Percentiles rank a stretch among this genome's conserved stretches.
Evolutionary conservation across 257 asterid species (phyloP).

Genomic region (Coffea canephora): DNA sequence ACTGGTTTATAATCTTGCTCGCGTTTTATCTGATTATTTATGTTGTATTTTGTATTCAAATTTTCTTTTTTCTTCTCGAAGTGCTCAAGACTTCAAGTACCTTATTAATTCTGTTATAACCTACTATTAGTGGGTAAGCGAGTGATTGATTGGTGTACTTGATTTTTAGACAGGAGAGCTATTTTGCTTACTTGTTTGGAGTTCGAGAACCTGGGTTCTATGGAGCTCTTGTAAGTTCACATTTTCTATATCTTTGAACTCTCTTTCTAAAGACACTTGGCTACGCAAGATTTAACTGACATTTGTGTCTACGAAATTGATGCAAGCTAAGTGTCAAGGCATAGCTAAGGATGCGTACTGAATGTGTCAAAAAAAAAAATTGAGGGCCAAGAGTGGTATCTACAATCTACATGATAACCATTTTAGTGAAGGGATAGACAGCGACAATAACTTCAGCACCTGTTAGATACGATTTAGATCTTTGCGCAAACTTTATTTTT

Average conservation of each 20-base stretch:
- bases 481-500: background rate
- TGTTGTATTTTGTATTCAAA: too few species aligned
- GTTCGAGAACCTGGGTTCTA: constrained; percentile 93
- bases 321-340: background rate
- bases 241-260: background rate
- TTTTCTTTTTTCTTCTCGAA: background rate
- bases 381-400: background rate
- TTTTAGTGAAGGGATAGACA: too few species aligned
- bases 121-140: constrained; percentile 14
- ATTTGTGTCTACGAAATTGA: background rate
- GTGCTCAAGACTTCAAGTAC: background rate
- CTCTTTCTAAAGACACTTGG: background rate
- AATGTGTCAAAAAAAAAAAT: background rate
- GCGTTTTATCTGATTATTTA: too few species aligned
- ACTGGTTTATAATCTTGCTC: too few species aligned
- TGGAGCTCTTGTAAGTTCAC: constrained; percentile 86
- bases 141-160: constrained; percentile 22
- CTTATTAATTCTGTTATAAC: background rate
- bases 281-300: background rate
- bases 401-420: background rate
- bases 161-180: constrained; percentile 86
- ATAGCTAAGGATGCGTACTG: background rate
- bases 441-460: background rate
- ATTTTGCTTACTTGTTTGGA: constrained; percentile 94
- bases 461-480: background rate